phyloP scores from a whole-genome alignment of 2,329 filamentous ascomycete genomes.

The Neoascochyta sp. region DNA sequence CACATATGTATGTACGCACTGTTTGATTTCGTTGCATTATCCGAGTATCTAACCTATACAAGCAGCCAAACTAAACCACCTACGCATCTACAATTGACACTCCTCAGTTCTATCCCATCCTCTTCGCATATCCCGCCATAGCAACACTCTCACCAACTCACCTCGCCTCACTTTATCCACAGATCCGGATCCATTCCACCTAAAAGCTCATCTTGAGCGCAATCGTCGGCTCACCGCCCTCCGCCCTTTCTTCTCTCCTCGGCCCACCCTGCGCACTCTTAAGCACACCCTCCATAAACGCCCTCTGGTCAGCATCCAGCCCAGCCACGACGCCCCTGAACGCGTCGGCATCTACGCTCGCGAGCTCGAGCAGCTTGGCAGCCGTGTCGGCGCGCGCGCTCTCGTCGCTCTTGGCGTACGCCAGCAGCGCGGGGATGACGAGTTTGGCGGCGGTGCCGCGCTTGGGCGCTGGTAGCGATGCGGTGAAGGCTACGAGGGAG shows the following conservation, averaged over 20 bases:
- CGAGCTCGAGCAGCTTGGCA: conserved; percentile 72
- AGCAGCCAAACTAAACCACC: no score
- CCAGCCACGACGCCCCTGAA: conserved; percentile 72
- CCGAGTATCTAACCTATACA: no score
- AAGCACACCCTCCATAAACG: conserved; percentile 78
- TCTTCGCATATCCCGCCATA: no score
- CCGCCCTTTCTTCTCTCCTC: conserved; percentile 51
- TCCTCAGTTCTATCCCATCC: no score
- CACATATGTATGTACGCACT: no score
- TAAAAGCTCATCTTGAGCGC: conserved; percentile 90
- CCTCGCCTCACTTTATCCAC: neutral
- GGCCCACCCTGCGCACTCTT: conserved; percentile 51
- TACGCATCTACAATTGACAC: no score
- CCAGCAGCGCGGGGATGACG: conserved; percentile 72
- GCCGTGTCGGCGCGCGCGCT: conserved; percentile 67
- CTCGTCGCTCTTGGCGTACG: conserved; percentile 62
- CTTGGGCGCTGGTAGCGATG: conserved; percentile 34
- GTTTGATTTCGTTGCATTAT: no score
- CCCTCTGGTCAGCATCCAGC: conserved; percentile 67
- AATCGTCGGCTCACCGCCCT: conserved; percentile 68
- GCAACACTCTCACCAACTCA: neutral
- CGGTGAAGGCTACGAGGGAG: conserved; percentile 70
- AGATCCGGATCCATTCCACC: neutral
- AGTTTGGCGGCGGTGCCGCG: conserved; percentile 63
- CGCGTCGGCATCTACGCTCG: conserved; percentile 64